Conservation (phyloP, 2,329 filamentous ascomycete genomes). For the Fusarium armeniacum region DNA sequence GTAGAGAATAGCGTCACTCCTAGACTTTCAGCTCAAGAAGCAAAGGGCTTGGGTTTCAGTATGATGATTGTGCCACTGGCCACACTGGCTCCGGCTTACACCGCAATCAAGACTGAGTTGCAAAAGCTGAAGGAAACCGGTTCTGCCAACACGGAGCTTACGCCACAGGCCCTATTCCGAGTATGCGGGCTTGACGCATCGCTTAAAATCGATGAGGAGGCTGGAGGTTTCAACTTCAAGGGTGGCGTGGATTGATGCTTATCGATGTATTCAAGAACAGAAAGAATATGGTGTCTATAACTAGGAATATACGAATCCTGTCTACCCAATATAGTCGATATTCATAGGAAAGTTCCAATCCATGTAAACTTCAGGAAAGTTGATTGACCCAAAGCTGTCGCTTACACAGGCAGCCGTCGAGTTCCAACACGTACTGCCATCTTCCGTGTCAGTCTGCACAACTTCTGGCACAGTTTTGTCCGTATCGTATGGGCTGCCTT, state of each 20-base stretch:
- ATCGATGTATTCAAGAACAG: too few species aligned
- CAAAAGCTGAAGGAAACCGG: conserved; percentile 4
- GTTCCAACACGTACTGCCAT: not conserved
- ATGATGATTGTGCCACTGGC: conserved; percentile 17
- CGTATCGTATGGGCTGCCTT: conserved; percentile 11
- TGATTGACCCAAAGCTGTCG: not conserved
- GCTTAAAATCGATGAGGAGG: conserved; percentile 11
- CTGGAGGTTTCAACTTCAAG: conserved; percentile 8
- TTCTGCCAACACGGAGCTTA: not conserved
- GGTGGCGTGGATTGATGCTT: conserved; percentile 10
- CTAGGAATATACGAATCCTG: not conserved
- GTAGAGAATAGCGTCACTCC: conserved; percentile 16
- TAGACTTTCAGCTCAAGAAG: conserved; percentile 4
- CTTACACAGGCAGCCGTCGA: not conserved
- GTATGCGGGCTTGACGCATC: conserved; percentile 1
- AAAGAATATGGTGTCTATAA: too few species aligned
- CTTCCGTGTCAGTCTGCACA: not conserved
- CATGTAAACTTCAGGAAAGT: not conserved
- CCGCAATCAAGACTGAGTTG: conserved; percentile 1
- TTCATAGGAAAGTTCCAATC: conserved; percentile 15
- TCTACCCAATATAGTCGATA: conserved; percentile 9
- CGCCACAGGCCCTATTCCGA: conserved; percentile 1
- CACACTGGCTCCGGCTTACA: conserved; percentile 3
- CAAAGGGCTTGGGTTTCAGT: not conserved
- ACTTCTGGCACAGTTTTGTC: not conserved